Percentiles rank a stretch among this genome's conserved stretches.
phyloP scores from a whole-genome alignment of 2,329 filamentous ascomycete species.

The Aspergillus fijiensis region DNA sequence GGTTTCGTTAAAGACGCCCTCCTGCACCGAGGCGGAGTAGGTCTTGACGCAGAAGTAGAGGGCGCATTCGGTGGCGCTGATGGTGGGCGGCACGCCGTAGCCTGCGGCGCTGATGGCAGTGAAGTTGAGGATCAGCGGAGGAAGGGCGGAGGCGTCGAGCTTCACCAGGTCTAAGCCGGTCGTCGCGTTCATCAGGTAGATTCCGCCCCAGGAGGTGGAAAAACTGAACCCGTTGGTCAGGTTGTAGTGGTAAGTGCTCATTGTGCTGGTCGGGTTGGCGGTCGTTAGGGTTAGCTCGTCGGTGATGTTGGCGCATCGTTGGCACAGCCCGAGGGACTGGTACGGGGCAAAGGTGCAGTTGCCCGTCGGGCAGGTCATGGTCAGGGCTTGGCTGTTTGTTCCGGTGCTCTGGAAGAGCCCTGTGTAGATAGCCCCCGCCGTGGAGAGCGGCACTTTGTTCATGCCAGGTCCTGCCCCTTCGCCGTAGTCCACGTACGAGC shows the following conservation, averaged over 20 bases:
- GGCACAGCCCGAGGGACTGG: slow-evolving; percentile 34
- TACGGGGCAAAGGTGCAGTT: slow-evolving; percentile 34
- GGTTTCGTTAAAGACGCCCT: slow-evolving; percentile 20
- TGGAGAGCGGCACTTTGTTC: slow-evolving; percentile 25
- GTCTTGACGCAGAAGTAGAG: slow-evolving; percentile 27
- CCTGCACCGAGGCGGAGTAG: slow-evolving; percentile 19
- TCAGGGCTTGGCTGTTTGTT: slow-evolving; percentile 20
- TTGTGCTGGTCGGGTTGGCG: neutral
- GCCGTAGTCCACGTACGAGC: slow-evolving; percentile 21
- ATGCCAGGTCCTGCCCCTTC: slow-evolving; percentile 21
- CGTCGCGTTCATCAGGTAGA: slow-evolving; percentile 25
- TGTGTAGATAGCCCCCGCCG: slow-evolving; percentile 31
- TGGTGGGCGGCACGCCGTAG: slow-evolving; percentile 14
- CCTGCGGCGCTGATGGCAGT: slow-evolving; percentile 22
- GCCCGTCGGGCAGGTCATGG: slow-evolving; percentile 31
- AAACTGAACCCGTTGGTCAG: slow-evolving; percentile 23
- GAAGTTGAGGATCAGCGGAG: slow-evolving; percentile 23
- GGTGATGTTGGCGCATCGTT: slow-evolving; percentile 23
- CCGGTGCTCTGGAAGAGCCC: slow-evolving; percentile 26
- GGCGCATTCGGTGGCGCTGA: slow-evolving; percentile 25
- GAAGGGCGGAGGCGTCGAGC: slow-evolving; percentile 13
- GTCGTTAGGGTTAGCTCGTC: slow-evolving; percentile 10
- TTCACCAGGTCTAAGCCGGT: slow-evolving; percentile 12
- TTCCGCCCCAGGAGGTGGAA: slow-evolving; percentile 11
- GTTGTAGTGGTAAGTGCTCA: slow-evolving; percentile 18